Conservation (phyloP, 2,329 filamentous ascomycete species). For the Fusarium pseudonygamai region DNA sequence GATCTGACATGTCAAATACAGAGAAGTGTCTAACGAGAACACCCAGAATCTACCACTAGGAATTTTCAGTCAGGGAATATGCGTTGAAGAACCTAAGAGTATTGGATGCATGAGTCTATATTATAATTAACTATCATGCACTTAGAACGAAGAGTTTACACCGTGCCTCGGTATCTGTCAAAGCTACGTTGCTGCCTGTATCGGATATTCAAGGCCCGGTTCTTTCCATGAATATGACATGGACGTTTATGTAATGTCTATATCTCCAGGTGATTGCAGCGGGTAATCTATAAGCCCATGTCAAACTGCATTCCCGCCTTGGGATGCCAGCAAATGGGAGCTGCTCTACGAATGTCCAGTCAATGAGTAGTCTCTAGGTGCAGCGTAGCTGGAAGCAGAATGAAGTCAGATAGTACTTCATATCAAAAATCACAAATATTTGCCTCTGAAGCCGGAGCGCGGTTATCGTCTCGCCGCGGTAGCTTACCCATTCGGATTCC, state of each 20-base stretch:
- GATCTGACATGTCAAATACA: background rate
- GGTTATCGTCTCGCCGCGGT: background rate
- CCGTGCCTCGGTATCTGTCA: background rate
- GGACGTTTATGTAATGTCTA: background rate
- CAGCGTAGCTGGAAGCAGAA: background rate
- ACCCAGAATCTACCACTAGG: no score
- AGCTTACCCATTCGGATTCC: background rate
- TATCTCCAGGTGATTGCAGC: no score
- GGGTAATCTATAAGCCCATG: no score
- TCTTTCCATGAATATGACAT: background rate
- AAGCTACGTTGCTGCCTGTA: background rate
- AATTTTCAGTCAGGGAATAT: background rate
- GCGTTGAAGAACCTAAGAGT: background rate
- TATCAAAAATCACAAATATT: background rate
- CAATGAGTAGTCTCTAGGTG: background rate
- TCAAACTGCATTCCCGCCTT: no score
- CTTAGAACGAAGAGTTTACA: background rate
- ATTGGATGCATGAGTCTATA: no score
- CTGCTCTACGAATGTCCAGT: background rate
- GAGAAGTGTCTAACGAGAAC: background rate
- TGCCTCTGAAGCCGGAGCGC: accelerated
- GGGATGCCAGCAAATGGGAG: background rate
- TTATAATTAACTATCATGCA: background rate
- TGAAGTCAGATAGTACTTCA: background rate
- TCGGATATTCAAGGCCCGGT: background rate